Percentiles rank a stretch among this genome's conserved stretches.
phyloP scores from a whole-genome alignment of 306 rosid genomes.

The Cyclanthera cordifolia region DNA sequence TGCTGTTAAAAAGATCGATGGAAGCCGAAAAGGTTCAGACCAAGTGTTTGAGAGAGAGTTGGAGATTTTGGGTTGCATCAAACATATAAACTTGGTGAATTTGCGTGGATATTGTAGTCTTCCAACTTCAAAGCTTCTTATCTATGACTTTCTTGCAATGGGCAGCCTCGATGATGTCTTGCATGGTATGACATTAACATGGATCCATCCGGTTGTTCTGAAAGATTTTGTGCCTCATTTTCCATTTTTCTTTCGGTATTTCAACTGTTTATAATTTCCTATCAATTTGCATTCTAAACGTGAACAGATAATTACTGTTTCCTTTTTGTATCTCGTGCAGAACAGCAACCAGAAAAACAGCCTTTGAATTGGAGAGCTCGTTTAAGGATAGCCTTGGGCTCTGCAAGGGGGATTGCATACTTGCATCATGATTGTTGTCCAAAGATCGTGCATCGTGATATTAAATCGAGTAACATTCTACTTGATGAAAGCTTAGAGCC shows the following conservation, averaged over 20 bases:
- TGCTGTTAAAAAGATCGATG: slow-evolving; percentile 84
- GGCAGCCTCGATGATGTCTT: slow-evolving; percentile 83
- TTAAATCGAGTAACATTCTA: slow-evolving; percentile 90
- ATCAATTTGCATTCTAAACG: too few relatives aligned
- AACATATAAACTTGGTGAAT: slow-evolving; percentile 80
- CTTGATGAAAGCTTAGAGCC: slow-evolving; percentile 86
- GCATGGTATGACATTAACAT: slow-evolving; percentile 49
- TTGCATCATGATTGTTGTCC: slow-evolving; percentile 91
- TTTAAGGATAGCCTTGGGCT: slow-evolving; percentile 73
- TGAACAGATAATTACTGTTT: not conserved
- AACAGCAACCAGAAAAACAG: slow-evolving; percentile 23
- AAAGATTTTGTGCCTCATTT: not conserved
- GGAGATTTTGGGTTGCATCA: slow-evolving; percentile 80
- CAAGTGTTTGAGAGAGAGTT: slow-evolving; percentile 85
- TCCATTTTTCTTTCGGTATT: not conserved
- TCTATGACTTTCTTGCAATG: slow-evolving; percentile 62
- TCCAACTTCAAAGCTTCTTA: slow-evolving; percentile 77
- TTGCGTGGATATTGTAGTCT: slow-evolving; percentile 88
- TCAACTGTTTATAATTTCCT: not conserved
- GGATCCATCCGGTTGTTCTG: not conserved
- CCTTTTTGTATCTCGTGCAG: slow-evolving; percentile 9
- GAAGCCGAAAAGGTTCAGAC: slow-evolving; percentile 68
- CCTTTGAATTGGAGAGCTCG: slow-evolving; percentile 66
- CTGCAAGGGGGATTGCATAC: slow-evolving; percentile 80
- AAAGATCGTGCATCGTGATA: slow-evolving; percentile 72